phyloP scores from a whole-genome alignment of 2,329 filamentous ascomycete species.

The Botryosphaeria dothidea region DNA sequence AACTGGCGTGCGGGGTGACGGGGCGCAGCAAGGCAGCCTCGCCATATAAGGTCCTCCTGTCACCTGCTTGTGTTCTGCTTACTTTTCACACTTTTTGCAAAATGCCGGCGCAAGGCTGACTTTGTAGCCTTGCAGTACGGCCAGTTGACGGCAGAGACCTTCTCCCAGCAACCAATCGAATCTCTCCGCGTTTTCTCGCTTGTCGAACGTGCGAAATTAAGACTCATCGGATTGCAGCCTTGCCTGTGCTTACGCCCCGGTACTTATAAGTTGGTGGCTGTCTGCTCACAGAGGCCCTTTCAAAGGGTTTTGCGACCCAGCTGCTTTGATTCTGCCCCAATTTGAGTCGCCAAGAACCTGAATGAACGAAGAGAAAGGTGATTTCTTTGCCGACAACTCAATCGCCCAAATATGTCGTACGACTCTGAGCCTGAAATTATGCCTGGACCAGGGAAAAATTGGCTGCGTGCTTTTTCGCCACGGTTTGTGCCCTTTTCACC shows the following conservation, averaged over 20 bases:
- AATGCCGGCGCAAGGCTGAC: conserved; percentile 13
- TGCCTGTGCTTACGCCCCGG: not conserved
- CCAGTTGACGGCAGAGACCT: not conserved
- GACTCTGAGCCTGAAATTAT: conserved; percentile 1
- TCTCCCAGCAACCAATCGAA: not conserved
- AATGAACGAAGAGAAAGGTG: conserved; percentile 9
- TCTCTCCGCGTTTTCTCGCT: not conserved
- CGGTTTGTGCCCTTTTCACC: not conserved
- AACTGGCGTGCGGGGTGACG: conserved; percentile 4
- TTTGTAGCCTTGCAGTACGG: not conserved
- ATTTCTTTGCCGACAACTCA: not conserved
- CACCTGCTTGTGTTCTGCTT: not conserved
- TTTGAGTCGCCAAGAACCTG: not conserved
- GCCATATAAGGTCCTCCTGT: not conserved
- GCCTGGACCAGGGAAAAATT: conserved; percentile 7
- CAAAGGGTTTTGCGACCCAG: not conserved
- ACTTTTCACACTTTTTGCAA: not conserved
- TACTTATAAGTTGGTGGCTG: not conserved
- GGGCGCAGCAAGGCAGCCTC: conserved; percentile 15
- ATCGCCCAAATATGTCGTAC: conserved; percentile 7
- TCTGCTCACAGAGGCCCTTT: not conserved
- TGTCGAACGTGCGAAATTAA: not conserved
- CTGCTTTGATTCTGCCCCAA: not conserved
- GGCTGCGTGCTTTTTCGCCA: not conserved
- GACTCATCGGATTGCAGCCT: conserved; percentile 2